These are phyloP conservation scores for Mucor plumbeus DNA, from an alignment of 371 early-diverging fungal species.

Conservation along the genomic window DNA sequence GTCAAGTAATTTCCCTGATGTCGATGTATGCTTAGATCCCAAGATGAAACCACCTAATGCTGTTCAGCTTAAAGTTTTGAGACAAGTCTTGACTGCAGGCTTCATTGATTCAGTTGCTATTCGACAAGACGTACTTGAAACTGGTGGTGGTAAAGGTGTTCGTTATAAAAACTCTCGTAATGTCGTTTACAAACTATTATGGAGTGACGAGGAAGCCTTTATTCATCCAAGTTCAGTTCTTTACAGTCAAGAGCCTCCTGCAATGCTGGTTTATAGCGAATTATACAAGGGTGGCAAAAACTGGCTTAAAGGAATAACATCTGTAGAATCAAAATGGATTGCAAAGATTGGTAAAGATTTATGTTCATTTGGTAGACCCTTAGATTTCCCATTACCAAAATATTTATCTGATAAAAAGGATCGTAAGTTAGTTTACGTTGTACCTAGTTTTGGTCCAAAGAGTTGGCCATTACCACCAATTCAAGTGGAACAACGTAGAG, in stretches of 20 bases:
- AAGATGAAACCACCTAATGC: conserved; percentile 78
- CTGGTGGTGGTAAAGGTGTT: conserved; percentile 54
- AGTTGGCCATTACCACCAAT: conserved; percentile 79
- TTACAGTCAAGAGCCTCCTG: conserved; percentile 73
- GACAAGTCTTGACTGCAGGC: conserved; percentile 87
- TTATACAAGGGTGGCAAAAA: conserved; percentile 54
- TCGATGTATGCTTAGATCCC: conserved; percentile 60
- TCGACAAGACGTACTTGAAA: conserved; percentile 71
- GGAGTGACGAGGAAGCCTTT: conserved; percentile 73
- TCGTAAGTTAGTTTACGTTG: conserved; percentile 70
- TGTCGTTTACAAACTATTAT: conserved; percentile 82
- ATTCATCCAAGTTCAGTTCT: conserved; percentile 80
- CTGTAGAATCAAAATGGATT: conserved; percentile 80
- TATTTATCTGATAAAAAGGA: conserved; percentile 61
- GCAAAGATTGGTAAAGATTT: conserved; percentile 70
- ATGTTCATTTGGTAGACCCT: conserved; percentile 71
- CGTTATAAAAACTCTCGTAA: conserved; percentile 53
- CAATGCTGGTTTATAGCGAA: conserved; percentile 80
- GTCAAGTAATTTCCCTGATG: conserved; percentile 66
- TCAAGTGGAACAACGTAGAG: conserved; percentile 68
- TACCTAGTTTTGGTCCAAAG: conserved; percentile 78
- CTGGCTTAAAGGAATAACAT: conserved; percentile 85
- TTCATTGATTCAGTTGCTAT: conserved; percentile 92
- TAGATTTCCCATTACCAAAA: conserved; percentile 69
- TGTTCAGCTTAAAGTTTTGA: conserved; percentile 72